These are phyloP conservation scores for Penicillium psychrosexuale DNA, from an alignment of 2,329 filamentous ascomycete genomes.

Conservation along the genomic window DNA sequence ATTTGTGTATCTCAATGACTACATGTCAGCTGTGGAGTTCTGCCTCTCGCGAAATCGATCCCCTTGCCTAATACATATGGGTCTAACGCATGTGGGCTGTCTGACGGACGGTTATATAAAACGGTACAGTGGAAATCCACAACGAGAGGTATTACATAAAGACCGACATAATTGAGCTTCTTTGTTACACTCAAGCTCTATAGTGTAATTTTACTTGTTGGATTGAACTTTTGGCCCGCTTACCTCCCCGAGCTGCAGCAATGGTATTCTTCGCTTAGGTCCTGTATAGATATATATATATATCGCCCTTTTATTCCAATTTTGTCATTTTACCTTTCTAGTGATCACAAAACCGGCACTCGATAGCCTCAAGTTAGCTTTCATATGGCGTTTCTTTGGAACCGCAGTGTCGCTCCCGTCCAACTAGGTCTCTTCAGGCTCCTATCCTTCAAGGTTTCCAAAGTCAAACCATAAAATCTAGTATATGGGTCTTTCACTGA, in stretches of 20 bases:
- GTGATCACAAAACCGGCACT: background rate
- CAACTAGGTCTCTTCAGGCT: background rate
- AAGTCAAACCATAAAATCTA: background rate
- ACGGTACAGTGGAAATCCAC: background rate
- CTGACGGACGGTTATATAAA: background rate
- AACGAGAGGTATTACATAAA: background rate
- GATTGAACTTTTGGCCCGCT: background rate
- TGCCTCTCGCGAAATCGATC: background rate
- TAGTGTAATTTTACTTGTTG: background rate
- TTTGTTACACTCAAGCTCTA: background rate
- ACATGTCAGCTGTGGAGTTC: background rate
- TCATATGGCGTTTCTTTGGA: background rate
- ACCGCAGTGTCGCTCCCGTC: background rate
- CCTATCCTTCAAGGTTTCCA: background rate
- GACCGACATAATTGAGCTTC: background rate
- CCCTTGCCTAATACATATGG: slow-evolving; percentile 1
- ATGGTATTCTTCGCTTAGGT: background rate
- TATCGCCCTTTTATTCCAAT: background rate
- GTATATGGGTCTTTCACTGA: background rate
- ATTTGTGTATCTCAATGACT: background rate
- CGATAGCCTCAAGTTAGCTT: background rate
- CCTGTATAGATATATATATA: too few relatives aligned
- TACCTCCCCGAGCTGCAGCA: background rate
- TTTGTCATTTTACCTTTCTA: background rate
- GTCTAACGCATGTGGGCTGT: background rate